Evolutionary conservation across 257 asterid genomes (phyloP).

Genomic region (Capsicum pubescens): DNA sequence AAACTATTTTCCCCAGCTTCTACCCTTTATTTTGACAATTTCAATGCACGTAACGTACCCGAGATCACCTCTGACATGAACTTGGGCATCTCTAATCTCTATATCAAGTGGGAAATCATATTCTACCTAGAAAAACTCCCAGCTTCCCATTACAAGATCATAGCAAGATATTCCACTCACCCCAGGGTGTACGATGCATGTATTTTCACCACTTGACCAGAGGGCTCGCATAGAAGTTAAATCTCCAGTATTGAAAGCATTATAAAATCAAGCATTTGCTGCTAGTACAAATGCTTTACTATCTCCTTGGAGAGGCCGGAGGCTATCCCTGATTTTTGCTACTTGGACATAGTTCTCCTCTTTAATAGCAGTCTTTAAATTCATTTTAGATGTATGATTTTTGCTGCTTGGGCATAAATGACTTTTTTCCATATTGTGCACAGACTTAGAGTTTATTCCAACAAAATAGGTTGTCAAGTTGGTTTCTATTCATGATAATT

Average conservation of each 20-base stretch:
- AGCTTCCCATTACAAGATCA: conserved; percentile 96
- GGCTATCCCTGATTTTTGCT: conserved; percentile 90
- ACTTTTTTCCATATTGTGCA: no score
- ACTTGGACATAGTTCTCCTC: conserved; percentile 88
- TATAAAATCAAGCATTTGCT: conserved; percentile 81
- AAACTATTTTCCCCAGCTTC: conserved; percentile 95
- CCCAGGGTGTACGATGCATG: conserved; percentile 93
- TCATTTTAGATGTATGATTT: no score
- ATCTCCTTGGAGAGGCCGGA: conserved; percentile 81
- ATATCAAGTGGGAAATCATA: conserved; percentile 87
- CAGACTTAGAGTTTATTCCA: no score
- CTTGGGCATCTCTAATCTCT: conserved; percentile 80
- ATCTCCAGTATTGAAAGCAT: conserved; percentile 79
- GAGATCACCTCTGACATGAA: conserved; percentile 69
- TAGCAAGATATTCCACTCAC: conserved; percentile 93
- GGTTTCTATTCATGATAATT: no score
- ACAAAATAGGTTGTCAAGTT: no score
- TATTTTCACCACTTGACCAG: conserved; percentile 83
- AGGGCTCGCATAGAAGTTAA: conserved; percentile 82
- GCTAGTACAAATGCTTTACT: conserved; percentile 83
- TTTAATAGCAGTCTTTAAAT: conserved; percentile 68
- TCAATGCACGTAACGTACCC: conserved; percentile 91
- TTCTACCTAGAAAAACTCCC: conserved; percentile 99
- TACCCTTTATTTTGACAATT: conserved; percentile 87
- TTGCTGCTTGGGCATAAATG: no score